phyloP scores from a whole-genome alignment of 352 stramenopile genomes.

The Pythium brassicae region DNA sequence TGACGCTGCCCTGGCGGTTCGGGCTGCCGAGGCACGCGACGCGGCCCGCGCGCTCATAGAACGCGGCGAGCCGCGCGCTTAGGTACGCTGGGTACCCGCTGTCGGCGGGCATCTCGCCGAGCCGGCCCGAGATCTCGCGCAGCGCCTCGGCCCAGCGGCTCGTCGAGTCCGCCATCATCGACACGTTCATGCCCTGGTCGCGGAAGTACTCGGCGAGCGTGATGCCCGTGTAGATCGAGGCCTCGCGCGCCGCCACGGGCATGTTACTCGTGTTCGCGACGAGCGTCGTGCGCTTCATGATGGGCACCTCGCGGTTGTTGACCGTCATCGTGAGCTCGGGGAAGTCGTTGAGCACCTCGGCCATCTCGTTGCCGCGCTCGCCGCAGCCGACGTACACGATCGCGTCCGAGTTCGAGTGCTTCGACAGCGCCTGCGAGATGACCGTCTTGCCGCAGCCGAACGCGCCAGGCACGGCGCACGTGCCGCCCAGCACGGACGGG shows the following conservation, averaged over 20 bases:
- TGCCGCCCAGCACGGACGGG: conserved; percentile 98
- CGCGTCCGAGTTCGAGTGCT: conserved; percentile 99
- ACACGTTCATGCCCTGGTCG: conserved; percentile 98
- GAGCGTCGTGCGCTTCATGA: conserved; percentile 99
- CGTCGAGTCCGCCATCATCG: conserved; percentile 99
- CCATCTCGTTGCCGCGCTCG: conserved; percentile 99
- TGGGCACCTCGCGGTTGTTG: conserved; percentile 96
- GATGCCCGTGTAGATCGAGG: conserved; percentile 99
- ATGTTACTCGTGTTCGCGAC: conserved; percentile 99
- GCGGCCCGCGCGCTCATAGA: conserved; percentile 99
- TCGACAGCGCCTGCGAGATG: conserved; percentile 99
- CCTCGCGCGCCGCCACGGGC: conserved; percentile 99
- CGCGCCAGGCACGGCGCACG: conserved; percentile 97
- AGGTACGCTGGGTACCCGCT: conserved; percentile 97
- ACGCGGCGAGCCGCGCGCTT: conserved; percentile 97
- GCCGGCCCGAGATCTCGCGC: conserved; percentile 99
- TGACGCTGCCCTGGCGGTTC: conserved; percentile 97
- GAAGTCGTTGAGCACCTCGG: conserved; percentile 98
- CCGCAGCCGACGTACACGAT: conserved; percentile 99
- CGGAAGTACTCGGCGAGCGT: conserved; percentile 99
- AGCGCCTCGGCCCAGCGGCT: conserved; percentile 99
- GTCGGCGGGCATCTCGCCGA: conserved; percentile 99
- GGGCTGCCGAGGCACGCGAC: conserved; percentile 97
- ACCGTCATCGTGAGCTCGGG: conserved; percentile 99
- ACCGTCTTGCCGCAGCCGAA: conserved; percentile 99